Base-by-base conservation (phyloP, 2,329 filamentous ascomycete genomes). In the Lecanoromycetidae sp. region DNA sequence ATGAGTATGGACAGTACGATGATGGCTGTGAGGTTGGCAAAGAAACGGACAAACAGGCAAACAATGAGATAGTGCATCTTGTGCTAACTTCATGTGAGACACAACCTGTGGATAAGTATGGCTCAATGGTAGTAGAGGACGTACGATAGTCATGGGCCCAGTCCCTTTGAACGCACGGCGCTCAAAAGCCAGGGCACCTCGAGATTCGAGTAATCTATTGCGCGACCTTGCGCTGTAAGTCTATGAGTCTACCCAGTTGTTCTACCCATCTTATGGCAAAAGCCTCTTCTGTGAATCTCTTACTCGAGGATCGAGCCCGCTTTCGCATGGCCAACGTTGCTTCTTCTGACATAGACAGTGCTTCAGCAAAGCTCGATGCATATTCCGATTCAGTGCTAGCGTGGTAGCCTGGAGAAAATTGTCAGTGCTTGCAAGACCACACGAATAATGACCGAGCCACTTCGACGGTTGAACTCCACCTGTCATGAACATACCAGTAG, bases 201-300 rank as follows among this genome's bases (percentile, higher is more conserved):
- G 1, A 19, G 10, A 12, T 6, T 34, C 30, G 1, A 5, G 10
- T 30, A 15, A 15, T 44, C 42, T 52, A 43, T 46, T 37, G 38
- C 26, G 20, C 22, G 19, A 35, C 32, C 15, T 5, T 23, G 4
- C 38, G 48, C 35, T 52, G 63, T 57, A 74, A 54, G 33, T 58
- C 58, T 27, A 95, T 76, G 50, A 96, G 69, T 57, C 72, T 76
- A 58, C 82, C 79, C 70, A 93, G 76, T 63, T 93, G 77, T 25
- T 64, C 64, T 35, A 85, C 65, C 90, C 91, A 98, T 55, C 79
- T 81, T 56, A 73, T 74, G 1, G 76, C 80, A 67, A 98, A 98
- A 50, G 82, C 84, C 57, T 83, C 80, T 59, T 95, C 90, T 0
- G 85, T 88, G 60, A 98, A 98, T 38, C 91, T 71, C 64, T 77